Percentiles rank a stretch among this genome's conserved stretches.
phyloP scores from a whole-genome alignment of 2,329 filamentous ascomycete species.

The Phaeosphaeria sp. region DNA sequence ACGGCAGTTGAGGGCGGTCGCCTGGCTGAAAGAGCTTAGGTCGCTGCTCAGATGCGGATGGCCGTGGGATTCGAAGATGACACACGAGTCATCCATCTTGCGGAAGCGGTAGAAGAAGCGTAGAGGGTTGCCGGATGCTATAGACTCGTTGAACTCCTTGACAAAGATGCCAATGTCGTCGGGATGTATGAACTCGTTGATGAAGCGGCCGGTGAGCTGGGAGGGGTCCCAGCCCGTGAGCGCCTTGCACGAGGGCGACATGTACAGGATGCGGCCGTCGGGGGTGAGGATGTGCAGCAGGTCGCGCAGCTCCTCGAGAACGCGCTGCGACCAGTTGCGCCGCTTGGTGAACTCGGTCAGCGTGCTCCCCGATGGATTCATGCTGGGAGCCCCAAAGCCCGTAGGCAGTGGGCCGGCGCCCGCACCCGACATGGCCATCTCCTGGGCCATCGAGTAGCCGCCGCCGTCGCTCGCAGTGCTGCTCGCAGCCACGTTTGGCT shows the following conservation, averaged over 20 bases:
- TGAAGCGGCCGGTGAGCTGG: conserved; percentile 75
- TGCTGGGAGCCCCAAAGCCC: conserved; percentile 57
- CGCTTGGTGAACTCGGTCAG: conserved; percentile 71
- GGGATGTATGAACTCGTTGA: conserved; percentile 83
- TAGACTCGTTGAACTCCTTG: conserved; percentile 87
- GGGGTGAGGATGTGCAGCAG: conserved; percentile 86
- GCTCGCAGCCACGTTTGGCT: conserved; percentile 31
- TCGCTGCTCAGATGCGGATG: conserved; percentile 85
- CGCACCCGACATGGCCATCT: conserved; percentile 50
- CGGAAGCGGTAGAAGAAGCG: conserved; percentile 87
- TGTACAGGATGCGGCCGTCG: conserved; percentile 82
- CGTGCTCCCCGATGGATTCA: conserved; percentile 58
- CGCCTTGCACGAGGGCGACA: conserved; percentile 76
- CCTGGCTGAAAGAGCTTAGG: conserved; percentile 67
- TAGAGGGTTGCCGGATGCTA: conserved; percentile 78
- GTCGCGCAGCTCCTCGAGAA: conserved; percentile 89
- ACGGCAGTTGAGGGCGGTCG: conserved; percentile 70
- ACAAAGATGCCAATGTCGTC: conserved; percentile 85
- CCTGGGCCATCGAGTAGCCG: conserved; percentile 28
- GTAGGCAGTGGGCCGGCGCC: conserved; percentile 64
- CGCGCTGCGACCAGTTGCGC: conserved; percentile 83
- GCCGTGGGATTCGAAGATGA: conserved; percentile 89
- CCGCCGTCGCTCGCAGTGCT: conserved; percentile 30
- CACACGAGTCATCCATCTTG: conserved; percentile 74
- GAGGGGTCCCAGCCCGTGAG: conserved; percentile 77